Percentiles rank a stretch among this genome's conserved stretches.
Conservation (phyloP, 2,329 filamentous ascomycete species). For the Ophiosphaerella korrae region DNA sequence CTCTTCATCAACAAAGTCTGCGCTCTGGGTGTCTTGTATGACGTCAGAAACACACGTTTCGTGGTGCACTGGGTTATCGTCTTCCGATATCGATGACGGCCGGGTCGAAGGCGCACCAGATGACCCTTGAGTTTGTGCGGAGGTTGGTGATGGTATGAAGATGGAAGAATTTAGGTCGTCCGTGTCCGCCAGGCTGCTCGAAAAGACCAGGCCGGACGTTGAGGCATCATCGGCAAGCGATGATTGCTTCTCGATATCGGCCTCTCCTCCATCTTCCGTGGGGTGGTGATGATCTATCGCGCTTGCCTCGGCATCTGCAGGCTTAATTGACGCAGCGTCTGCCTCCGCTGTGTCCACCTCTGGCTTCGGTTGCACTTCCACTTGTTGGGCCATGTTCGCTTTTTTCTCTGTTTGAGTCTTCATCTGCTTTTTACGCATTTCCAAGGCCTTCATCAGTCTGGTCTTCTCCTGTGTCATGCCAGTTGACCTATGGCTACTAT, state of each 20-base stretch:
- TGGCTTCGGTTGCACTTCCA: slow-evolving; percentile 14
- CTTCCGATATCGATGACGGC: slow-evolving; percentile 48
- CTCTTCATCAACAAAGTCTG: slow-evolving; percentile 32
- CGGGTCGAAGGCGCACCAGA: slow-evolving; percentile 45
- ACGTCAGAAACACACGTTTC: slow-evolving; percentile 22
- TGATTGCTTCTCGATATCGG: slow-evolving; percentile 16
- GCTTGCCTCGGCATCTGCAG: background rate
- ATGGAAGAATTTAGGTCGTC: slow-evolving; percentile 44
- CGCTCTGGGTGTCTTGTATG: slow-evolving; percentile 14
- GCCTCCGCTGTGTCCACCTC: slow-evolving; percentile 5
- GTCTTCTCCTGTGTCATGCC: slow-evolving; percentile 88
- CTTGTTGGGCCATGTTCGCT: slow-evolving; percentile 21
- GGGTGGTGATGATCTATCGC: slow-evolving; percentile 5
- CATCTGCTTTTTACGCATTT: slow-evolving; percentile 83
- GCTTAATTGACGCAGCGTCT: slow-evolving; percentile 1
- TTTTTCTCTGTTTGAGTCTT: slow-evolving; percentile 43
- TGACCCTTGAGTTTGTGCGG: slow-evolving; percentile 46
- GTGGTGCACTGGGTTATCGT: slow-evolving; percentile 31
- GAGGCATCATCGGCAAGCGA: slow-evolving; percentile 20
- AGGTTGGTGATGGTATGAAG: slow-evolving; percentile 45
- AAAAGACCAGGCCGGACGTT: slow-evolving; percentile 59
- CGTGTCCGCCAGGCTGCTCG: slow-evolving; percentile 41
- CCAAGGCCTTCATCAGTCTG: slow-evolving; percentile 90
- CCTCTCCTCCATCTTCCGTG: slow-evolving; percentile 9
- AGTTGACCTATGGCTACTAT: slow-evolving; percentile 47